Percentiles rank a stretch among this genome's conserved stretches.
phyloP scores from a whole-genome alignment of 768 basidiomycete genomes.

The Amanita rubescens region DNA sequence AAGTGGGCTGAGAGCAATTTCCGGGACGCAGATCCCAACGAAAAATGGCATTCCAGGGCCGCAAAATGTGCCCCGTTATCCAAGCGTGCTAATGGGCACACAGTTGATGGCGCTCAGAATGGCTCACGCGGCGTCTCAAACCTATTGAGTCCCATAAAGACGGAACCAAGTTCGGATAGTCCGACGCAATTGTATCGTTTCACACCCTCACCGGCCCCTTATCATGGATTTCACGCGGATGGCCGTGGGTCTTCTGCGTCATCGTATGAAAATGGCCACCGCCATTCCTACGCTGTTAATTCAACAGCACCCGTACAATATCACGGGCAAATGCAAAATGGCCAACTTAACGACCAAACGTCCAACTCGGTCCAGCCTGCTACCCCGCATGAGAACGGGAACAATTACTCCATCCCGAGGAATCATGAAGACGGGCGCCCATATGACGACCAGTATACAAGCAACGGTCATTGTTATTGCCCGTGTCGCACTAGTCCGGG shows the following conservation, averaged over 20 bases:
- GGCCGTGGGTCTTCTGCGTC: slow-evolving; percentile 31
- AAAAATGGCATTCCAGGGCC: slow-evolving; percentile 83
- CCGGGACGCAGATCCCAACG: slow-evolving; percentile 72
- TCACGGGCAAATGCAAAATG: slow-evolving; percentile 9
- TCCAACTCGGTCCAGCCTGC: slow-evolving; percentile 20
- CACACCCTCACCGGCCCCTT: slow-evolving; percentile 53
- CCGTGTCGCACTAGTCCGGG: slow-evolving; percentile 58
- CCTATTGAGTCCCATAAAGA: slow-evolving; percentile 58
- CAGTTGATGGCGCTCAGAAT: slow-evolving; percentile 28
- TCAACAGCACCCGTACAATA: slow-evolving; percentile 14
- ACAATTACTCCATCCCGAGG: slow-evolving; percentile 26
- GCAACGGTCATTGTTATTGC: slow-evolving; percentile 29
- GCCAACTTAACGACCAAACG: slow-evolving; percentile 1
- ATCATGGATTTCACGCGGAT: slow-evolving; percentile 45
- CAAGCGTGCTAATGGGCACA: slow-evolving; percentile 28
- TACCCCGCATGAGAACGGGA: slow-evolving; percentile 25
- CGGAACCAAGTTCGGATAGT: slow-evolving; percentile 48
- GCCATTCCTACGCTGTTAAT: slow-evolving; percentile 24
- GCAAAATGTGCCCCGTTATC: slow-evolving; percentile 51
- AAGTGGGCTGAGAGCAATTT: slow-evolving; percentile 79
- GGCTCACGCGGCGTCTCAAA: slow-evolving; percentile 33
- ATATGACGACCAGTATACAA: slow-evolving; percentile 22
- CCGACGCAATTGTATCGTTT: slow-evolving; percentile 59
- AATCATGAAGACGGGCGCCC: slow-evolving; percentile 33
- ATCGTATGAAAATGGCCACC: slow-evolving; percentile 26